phyloP scores from a whole-genome alignment of 2,329 filamentous ascomycete genomes.

The Hypoxylon sp. region DNA sequence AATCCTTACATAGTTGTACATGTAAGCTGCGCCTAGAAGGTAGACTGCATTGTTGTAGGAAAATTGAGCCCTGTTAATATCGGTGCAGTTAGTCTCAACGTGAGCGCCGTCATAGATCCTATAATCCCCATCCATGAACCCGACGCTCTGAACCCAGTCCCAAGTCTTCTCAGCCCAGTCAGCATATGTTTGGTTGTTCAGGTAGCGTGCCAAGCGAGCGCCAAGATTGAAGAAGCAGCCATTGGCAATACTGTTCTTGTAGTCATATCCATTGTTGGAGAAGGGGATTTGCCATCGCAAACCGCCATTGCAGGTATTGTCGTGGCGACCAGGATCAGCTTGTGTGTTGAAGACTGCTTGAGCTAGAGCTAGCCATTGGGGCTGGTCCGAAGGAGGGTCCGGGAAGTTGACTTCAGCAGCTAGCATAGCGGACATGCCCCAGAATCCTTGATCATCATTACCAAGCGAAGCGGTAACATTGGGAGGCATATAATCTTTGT shows the following conservation, averaged over 20 bases:
- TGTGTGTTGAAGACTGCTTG: constrained; percentile 77
- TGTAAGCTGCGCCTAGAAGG: constrained; percentile 61
- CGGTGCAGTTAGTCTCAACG: constrained; percentile 61
- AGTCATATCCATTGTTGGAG: constrained; percentile 68
- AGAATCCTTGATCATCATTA: constrained; percentile 74
- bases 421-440: constrained; percentile 74
- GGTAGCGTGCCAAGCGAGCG: constrained; percentile 74
- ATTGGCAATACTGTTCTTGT: constrained; percentile 62
- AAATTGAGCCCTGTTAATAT: constrained; percentile 67
- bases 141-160: constrained; percentile 64
- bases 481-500: constrained; percentile 64
- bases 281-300: constrained; percentile 78
- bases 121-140: constrained; percentile 63
- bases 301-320: constrained; percentile 72
- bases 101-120: constrained; percentile 67
- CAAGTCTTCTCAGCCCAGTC: constrained; percentile 73
- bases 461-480: constrained; percentile 61
- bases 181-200: constrained; percentile 73
- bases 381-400: constrained; percentile 64
- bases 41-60: constrained; percentile 68
- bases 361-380: constrained; percentile 75
- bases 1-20: constrained; percentile 60
- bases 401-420: constrained; percentile 75
- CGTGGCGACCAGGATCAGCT: constrained; percentile 68
- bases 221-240: constrained; percentile 66